A percentile compares a stretch with the other conserved stretches of the same genome.
phyloP scores from a whole-genome alignment of 2,329 filamentous ascomycete species.

The Alternaria sp. region DNA sequence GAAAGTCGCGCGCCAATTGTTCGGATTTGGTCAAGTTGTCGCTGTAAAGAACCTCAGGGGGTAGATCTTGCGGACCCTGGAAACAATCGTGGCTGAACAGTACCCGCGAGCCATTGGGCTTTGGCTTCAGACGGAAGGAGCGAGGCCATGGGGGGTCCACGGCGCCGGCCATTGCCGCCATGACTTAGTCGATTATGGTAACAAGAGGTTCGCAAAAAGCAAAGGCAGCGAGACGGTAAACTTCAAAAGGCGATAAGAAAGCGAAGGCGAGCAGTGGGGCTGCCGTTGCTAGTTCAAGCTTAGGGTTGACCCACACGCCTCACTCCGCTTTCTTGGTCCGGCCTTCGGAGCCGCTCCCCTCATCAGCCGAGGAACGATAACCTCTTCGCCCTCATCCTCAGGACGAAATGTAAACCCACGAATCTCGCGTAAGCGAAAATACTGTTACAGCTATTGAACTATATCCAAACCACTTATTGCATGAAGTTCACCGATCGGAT shows the following conservation, averaged over 20 bases:
- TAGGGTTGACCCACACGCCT: background rate
- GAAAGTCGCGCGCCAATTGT: background rate
- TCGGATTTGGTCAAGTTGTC: background rate
- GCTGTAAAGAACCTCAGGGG: background rate
- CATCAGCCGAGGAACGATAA: background rate
- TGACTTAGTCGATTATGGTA: background rate
- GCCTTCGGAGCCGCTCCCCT: background rate
- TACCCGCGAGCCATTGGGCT: background rate
- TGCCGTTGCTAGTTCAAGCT: background rate
- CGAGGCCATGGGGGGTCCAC: background rate
- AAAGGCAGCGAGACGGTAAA: background rate
- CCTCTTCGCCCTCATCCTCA: background rate
- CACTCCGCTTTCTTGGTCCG: background rate
- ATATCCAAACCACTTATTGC: background rate
- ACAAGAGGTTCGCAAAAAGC: background rate
- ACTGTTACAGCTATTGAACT: background rate
- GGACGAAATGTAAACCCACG: background rate
- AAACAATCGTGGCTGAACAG: background rate
- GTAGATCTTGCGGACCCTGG: background rate
- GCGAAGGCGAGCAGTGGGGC: background rate
- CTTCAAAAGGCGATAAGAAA: background rate
- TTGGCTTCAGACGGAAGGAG: background rate
- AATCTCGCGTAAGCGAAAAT: background rate
- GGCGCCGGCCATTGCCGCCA: background rate
- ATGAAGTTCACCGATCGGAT: background rate